These are phyloP conservation scores for Rhodomyrtus tomentosa DNA, from an alignment of 345 rosid genomes.

Conservation along the genomic window DNA sequence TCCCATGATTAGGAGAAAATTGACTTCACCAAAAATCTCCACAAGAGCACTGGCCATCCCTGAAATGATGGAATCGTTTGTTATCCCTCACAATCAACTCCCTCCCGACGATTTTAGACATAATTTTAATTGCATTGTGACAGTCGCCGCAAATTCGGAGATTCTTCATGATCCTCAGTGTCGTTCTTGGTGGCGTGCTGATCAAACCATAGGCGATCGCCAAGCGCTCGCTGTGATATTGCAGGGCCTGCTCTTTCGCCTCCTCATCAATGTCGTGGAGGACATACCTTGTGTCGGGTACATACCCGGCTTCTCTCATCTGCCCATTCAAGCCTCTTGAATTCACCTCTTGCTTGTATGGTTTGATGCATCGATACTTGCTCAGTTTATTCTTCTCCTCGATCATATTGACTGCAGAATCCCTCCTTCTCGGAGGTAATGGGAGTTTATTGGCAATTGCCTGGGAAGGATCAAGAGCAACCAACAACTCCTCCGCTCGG, in stretches of 20 bases:
- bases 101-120: conserved; percentile 55
- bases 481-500: conserved; percentile 20
- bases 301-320: conserved; percentile 48
- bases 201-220: conserved; percentile 58
- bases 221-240: conserved; percentile 49
- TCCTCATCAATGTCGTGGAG: conserved; percentile 56
- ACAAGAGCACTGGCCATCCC: conserved; percentile 48
- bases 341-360: conserved; percentile 23
- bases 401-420: conserved; percentile 31
- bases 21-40: conserved; percentile 38
- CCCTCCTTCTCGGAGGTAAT: conserved; percentile 24
- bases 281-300: conserved; percentile 50
- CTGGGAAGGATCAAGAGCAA: conserved; percentile 19
- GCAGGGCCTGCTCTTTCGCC: conserved; percentile 53
- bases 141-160: conserved; percentile 64
- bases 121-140: conserved; percentile 51
- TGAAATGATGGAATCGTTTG: conserved; percentile 59
- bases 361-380: conserved; percentile 19
- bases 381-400: conserved; percentile 35
- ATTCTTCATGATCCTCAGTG: conserved; percentile 53
- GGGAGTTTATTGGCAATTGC: conserved; percentile 3
- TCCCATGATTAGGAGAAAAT: background rate
- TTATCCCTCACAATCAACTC: conserved; percentile 57
- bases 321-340: conserved; percentile 46
- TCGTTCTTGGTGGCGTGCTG: conserved; percentile 46